Percentiles rank a stretch among this genome's conserved stretches.
phyloP scores from a whole-genome alignment of 2,329 filamentous ascomycete species.

The Sporothrix variecibatus region DNA sequence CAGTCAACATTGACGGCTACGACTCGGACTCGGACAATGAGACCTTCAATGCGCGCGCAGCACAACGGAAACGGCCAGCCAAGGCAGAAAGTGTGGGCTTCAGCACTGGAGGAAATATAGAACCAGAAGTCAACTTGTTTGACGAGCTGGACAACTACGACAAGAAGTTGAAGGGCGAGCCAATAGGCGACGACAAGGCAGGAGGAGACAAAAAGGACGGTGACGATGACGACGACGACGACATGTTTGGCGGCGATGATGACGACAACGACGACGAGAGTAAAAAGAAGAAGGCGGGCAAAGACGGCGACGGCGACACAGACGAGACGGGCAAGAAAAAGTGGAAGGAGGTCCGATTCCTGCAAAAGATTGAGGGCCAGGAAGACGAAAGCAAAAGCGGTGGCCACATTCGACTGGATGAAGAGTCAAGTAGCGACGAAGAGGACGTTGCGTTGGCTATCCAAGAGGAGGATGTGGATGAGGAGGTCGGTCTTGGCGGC shows the following conservation, averaged over 20 bases:
- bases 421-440: slow-evolving; percentile 53
- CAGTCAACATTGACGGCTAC: slow-evolving; percentile 95
- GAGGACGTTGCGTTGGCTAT: slow-evolving; percentile 74
- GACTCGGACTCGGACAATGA: slow-evolving; percentile 93
- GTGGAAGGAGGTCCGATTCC: slow-evolving; percentile 62
- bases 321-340: slow-evolving; percentile 50
- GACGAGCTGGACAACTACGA: slow-evolving; percentile 59
- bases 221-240: slow-evolving; percentile 66
- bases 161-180: slow-evolving; percentile 41
- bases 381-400: slow-evolving; percentile 51
- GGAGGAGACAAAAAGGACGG: slow-evolving; percentile 40
- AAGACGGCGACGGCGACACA: slow-evolving; percentile 37
- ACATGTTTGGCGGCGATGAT: slow-evolving; percentile 78
- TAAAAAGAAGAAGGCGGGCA: slow-evolving; percentile 30
- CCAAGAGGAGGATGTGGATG: slow-evolving; percentile 75
- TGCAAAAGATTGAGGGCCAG: slow-evolving; percentile 75
- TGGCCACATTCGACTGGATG: slow-evolving; percentile 17
- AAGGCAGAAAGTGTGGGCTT: slow-evolving; percentile 21
- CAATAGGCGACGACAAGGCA: slow-evolving; percentile 32
- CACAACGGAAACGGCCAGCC: slow-evolving; percentile 52
- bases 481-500: slow-evolving; percentile 85
- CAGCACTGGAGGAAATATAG: slow-evolving; percentile 25
- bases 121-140: slow-evolving; percentile 49
- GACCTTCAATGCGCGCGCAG: slow-evolving; percentile 76
- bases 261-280: slow-evolving; percentile 56